Evolutionary conservation across 192 early-diverging fungal species (phyloP), one percentile per base, ranked within the genome.

Genomic region (Lunasporangiospora selenospora): DNA sequence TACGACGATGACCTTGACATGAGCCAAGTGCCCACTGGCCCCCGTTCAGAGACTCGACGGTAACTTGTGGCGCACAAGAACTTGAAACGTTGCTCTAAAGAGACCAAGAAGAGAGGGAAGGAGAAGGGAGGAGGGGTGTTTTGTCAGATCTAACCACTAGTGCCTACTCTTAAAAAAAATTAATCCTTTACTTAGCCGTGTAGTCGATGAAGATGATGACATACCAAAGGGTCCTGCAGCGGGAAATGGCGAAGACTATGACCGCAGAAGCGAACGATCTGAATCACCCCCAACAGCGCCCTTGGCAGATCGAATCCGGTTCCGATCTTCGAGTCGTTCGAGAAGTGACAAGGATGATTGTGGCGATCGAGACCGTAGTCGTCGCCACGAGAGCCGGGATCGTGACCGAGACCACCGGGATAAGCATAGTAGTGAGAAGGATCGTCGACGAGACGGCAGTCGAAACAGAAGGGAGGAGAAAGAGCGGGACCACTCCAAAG

Each of bases 11-110:
- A 73, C 9, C 56, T 62, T 41, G 69, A 73, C 39, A 73, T 73
- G 69, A 63, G 60, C n/a, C 54, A 63, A 53, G 69, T 73, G 3
- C 69, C 69, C 8, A 62, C 47, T n/a, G 69, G 69, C 16, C 69
- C 69, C 13, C 54, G 69, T 33, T 59, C 53, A 21, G 56, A 47
- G 32, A 71, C n/a, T n/a, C n/a, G 59, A 37, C 40, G 59, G 67
- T 62, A 71, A 15, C 11, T 33, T 11, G 18, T 24, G 4, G 4
- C 9, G 2, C 5, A 55, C 27, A 23, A 18, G 2, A 9, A 24
- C 1, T 36, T 18, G 15, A 6, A 48, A 73, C 48, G 36, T 26
- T 49, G 29, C 46, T 61, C 40, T 46, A 59, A 31, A 51, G 46
- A 24, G 67, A 62, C 9, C 53, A 62, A 2, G 69, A 73, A 11